Conservation (phyloP, 495 filamentous ascomycete genomes). For the Hypoxylon fuscum region DNA sequence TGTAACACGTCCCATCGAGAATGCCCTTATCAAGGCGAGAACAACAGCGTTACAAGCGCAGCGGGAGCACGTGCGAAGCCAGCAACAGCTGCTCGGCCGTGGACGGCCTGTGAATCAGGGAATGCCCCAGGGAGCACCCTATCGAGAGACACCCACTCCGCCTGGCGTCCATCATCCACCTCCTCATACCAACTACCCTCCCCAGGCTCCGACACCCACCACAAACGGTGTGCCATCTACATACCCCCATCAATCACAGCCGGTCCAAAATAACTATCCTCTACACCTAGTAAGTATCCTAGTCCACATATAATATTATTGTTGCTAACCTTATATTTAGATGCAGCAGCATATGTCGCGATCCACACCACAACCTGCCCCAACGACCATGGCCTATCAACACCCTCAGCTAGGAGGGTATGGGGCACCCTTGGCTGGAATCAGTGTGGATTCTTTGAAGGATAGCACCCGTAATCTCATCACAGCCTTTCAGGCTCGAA, state of each 20-base stretch:
- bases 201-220: constrained; percentile 27
- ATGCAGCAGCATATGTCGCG: constrained; percentile 35
- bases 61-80: constrained; percentile 69
- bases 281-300: constrained; percentile 36
- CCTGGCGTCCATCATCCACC: constrained; percentile 55
- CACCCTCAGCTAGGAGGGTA: constrained; percentile 46
- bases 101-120: constrained; percentile 55
- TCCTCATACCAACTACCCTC: constrained; percentile 33
- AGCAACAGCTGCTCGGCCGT: constrained; percentile 69
- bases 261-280: constrained; percentile 18
- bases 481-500: constrained; percentile 70
- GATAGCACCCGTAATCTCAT: constrained; percentile 83
- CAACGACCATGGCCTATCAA: constrained; percentile 42
- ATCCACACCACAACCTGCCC: constrained; percentile 49
- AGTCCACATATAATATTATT: background rate
- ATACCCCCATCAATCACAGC: constrained; percentile 28
- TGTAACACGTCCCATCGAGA: constrained; percentile 88
- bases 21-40: constrained; percentile 86
- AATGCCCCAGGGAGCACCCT: constrained; percentile 57
- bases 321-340: constrained; percentile 37
- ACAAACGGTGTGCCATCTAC: constrained; percentile 36
- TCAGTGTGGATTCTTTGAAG: constrained; percentile 78
- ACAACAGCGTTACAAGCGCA: constrained; percentile 77
- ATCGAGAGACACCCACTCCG: constrained; percentile 75
- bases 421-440: constrained; percentile 49